These are phyloP conservation scores for Thalassia testudinum DNA, from an alignment of 116 monocot genomes.

Conservation along the genomic window DNA sequence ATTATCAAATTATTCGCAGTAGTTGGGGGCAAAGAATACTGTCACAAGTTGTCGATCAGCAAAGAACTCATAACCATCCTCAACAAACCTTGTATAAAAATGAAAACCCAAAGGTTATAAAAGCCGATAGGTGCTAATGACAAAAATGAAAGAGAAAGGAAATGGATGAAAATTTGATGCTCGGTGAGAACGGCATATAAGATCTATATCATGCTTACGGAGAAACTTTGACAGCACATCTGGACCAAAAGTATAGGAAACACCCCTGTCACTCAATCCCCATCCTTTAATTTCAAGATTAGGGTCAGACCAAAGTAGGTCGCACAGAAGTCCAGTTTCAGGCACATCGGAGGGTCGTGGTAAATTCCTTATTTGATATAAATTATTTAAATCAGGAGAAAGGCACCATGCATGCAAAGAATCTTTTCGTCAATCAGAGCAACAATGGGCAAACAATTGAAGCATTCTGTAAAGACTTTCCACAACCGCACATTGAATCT, in stretches of 20 bases:
- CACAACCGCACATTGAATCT: conserved; percentile 9
- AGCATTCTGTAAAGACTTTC: conserved; percentile 10
- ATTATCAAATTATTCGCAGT: conserved; percentile 5
- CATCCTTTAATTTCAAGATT: conserved; percentile 4
- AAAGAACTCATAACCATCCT: conserved; percentile 13
- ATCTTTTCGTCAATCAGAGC: conserved; percentile 14
- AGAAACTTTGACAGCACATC: conserved; percentile 6
- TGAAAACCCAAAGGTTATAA: too few species aligned
- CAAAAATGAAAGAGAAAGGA: background rate
- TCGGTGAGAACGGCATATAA: conserved; percentile 9
- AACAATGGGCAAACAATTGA: conserved; percentile 8
- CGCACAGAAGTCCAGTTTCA: conserved; percentile 8
- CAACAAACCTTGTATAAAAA: conserved; percentile 2
- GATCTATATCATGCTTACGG: conserved; percentile 7
- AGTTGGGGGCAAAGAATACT: conserved; percentile 5
- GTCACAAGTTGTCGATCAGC: conserved; percentile 9
- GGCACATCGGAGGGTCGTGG: conserved; percentile 9
- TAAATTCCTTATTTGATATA: conserved; percentile 4
- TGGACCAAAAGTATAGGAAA: conserved; percentile 11
- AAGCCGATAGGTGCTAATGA: background rate
- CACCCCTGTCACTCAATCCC: conserved; percentile 9
- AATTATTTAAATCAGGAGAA: conserved; percentile 7
- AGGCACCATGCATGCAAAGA: conserved; percentile 11
- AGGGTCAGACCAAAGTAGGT: conserved; percentile 12
- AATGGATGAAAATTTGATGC: background rate